Base-by-base conservation (phyloP, 2,329 filamentous ascomycete genomes). In the Neophaeococcomyces aloes region DNA sequence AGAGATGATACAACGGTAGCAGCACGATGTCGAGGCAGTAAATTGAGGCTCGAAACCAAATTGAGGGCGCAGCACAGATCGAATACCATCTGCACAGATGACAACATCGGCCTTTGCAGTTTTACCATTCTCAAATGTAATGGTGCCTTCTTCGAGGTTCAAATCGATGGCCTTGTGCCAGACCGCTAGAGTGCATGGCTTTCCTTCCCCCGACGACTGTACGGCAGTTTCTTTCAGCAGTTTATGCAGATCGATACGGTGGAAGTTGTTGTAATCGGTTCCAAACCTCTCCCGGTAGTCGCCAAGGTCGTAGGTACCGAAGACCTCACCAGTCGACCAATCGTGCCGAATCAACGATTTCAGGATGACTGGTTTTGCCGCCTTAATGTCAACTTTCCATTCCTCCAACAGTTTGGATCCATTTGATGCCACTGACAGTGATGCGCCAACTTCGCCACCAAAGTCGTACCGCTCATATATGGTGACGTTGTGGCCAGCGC, bases 171-270 rank as follows among this genome's bases (percentile, higher is more conserved):
- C 59, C 47, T 60, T 49, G 31, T 57, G 52, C 44, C 1, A 59
- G 47, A 36, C 49, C 51, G 3, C 53, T n/a, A n/a, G 51, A 7
- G 49, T 47, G 7, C 46, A 45, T 1, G 53, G 31, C 7, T 47
- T 36, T n/a, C 58, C 58, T 21, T 51, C 53, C 1, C 38, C 39
- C n/a, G n/a, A n/a, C n/a, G n/a, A n/a, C 7, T 50, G 37, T 3
- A 54, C 46, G 1, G 62, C 63, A 3, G 59, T 53, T 13, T 55
- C 13, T 41, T 61, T 63, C 8, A 66, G 48, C 19, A 58, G 48
- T 18, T 60, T 60, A 47, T 67, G 65, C 18, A 69, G 44, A 45
- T 67, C 64, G 18, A 66, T 59, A 6, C 65, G 59, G 45, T 68
- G 65, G 10, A 61, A 56, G 0, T 61, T 52, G 25, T 60, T 60